Conservation (phyloP, 2,329 filamentous ascomycete species). For the Penicillium sp. region DNA sequence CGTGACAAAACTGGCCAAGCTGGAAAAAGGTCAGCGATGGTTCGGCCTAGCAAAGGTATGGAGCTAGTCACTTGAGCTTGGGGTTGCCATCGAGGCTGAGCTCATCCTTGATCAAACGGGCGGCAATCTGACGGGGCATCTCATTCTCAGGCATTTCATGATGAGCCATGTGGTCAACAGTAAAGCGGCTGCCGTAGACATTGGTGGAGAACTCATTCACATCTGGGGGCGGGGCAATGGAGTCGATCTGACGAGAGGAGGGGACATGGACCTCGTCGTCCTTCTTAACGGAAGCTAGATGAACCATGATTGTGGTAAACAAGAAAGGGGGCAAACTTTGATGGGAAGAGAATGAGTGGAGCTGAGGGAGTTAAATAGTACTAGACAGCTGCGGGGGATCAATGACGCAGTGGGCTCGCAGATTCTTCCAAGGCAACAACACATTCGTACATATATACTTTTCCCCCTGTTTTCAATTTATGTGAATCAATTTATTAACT, state of each 20-base stretch:
- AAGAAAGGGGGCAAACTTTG: not conserved
- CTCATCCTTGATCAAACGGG: constrained; percentile 94
- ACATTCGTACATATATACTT: not conserved
- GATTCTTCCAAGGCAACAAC: not conserved
- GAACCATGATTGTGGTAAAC: constrained; percentile 35
- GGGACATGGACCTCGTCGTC: constrained; percentile 36
- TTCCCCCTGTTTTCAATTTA: not conserved
- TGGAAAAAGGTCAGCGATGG: constrained; percentile 34
- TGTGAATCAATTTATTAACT: not conserved
- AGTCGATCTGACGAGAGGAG: constrained; percentile 42
- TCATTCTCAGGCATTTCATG: constrained; percentile 82
- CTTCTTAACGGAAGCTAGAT: constrained; percentile 39
- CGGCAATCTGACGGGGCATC: constrained; percentile 91
- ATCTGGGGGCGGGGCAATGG: constrained; percentile 37
- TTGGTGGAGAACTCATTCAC: constrained; percentile 61
- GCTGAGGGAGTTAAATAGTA: not conserved
- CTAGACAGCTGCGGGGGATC: constrained; percentile 9
- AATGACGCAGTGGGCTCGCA: constrained; percentile 3
- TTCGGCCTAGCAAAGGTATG: not conserved
- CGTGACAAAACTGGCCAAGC: constrained; percentile 86
- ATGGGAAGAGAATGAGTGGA: not conserved
- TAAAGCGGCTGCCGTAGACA: constrained; percentile 85
- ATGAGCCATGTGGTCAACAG: constrained; percentile 71
- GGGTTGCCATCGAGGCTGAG: constrained; percentile 87
- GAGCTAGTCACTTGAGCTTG: constrained; percentile 57